Evolutionary conservation across 805 yeast species (phyloP).

Genomic region (Myxozyma mucilagina): DNA sequence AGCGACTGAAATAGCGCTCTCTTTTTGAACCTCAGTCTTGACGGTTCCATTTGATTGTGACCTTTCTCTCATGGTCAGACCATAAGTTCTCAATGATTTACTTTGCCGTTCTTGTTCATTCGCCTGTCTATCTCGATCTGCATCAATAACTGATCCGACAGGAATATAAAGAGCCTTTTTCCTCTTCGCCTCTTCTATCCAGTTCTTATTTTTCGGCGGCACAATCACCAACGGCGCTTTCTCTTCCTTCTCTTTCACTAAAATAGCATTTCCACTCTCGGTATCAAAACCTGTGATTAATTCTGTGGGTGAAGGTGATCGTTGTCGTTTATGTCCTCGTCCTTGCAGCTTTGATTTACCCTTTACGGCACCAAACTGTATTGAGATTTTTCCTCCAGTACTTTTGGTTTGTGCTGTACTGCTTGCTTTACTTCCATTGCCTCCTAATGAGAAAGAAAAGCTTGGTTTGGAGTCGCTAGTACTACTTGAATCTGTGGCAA

Average conservation of each 20-base stretch:
- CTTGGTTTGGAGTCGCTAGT: constrained; percentile 2
- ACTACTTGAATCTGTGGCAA: neutral
- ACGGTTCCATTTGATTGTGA: neutral
- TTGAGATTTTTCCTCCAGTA: constrained; percentile 6
- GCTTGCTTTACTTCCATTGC: neutral
- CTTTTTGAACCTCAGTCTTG: neutral
- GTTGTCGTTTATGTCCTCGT: constrained; percentile 19
- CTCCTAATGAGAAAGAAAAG: constrained; percentile 25
- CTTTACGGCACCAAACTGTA: constrained; percentile 5
- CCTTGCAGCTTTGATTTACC: constrained; percentile 8
- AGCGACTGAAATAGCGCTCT: neutral
- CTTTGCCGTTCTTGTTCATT: constrained; percentile 24
- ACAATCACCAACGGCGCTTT: constrained; percentile 19
- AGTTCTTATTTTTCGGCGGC: constrained; percentile 24
- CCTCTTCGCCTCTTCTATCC: constrained; percentile 24
- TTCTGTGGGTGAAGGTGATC: constrained; percentile 19
- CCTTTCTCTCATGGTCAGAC: constrained; percentile 3
- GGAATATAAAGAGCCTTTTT: constrained; percentile 18
- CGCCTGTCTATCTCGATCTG: constrained; percentile 19
- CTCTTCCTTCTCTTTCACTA: neutral
- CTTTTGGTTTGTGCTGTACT: neutral
- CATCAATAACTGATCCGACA: constrained; percentile 23
- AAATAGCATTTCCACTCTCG: constrained; percentile 8
- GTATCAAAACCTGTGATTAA: constrained; percentile 25
- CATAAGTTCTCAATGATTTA: constrained; percentile 10